Evolutionary conservation across 2,329 filamentous ascomycete genomes (phyloP), one percentile per base, ranked within the genome.

Genomic region (Cladophialophora bantiana): DNA sequence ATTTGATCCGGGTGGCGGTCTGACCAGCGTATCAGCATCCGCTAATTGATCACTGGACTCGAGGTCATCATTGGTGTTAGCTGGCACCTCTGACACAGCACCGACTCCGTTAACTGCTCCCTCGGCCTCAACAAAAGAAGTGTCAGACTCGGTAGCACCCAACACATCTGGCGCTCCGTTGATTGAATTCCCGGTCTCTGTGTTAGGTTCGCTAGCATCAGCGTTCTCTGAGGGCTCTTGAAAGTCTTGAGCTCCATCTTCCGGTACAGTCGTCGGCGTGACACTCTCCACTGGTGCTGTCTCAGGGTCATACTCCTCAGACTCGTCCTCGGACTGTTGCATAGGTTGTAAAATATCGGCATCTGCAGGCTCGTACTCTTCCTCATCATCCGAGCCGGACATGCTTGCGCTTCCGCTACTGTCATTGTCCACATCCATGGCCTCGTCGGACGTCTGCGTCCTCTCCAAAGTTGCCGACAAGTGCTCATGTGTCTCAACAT

Each of bases 351-450:
- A 55, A 35, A 38, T 48, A 20, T 70, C 64, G n/a, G 35, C 45
- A 50, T 69, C 70, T 15, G 69, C 61, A 36, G 71, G 68, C 52
- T 72, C 63, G 42, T 73, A 72, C n/a, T 68, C 70, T 20, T 64
- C 57, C 26, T 59, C 62, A 57, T 78, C 82, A 66, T 88, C 86
- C 1, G 84, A 84, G 35, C 73, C 72, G 20, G 72, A 72, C 72
- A 74, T 74, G 60, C 72, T 74, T 6, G 70, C 72, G 67, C 72
- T 74, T 45, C 71, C 72, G 52, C 69, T 68, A 55, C 68, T 71
- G 31, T 67, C 68, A 35, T 67, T 61, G 45, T 70, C 69, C 59
- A 69, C 60, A 18, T 68, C 62, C 63, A 71, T 68, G 31, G 65
- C 36, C 15, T 68, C 65, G 32, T 67, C 36, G 34, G 59, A 59